Evolutionary conservation across 495 filamentous ascomycete genomes (phyloP), one percentile per base, ranked within the genome.

Genomic region (Trichocladium antarcticum): DNA sequence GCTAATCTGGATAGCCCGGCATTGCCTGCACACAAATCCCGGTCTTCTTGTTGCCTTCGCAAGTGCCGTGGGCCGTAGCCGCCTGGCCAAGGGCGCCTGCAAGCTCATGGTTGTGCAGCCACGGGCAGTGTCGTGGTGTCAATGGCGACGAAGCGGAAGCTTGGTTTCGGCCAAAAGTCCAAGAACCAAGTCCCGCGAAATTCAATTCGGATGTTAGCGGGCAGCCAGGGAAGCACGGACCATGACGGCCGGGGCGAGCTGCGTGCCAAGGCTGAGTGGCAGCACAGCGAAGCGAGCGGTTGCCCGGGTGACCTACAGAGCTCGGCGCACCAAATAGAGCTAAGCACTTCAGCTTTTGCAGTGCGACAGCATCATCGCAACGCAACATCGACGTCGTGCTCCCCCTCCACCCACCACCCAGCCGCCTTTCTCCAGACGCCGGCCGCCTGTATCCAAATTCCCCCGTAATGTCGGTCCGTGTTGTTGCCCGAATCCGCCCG

Each of bases 401-500:
- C 37, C 44, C 28, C 11, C 28, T 24, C 32, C 36, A 15, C 44
- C 40, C 44, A 29, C 16, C 21, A 29, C 19, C 28, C 31, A 28
- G 4, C 39, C 48, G 17, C 27, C 14, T 36, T 17, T 41, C 12
- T 36, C 19, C 16, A 14, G n/a, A 17, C 45, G 14, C 20, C 37
- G 14, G 34, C 28, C 20, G 22, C 49, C 15, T 44, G 27, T 44
- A 6, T 50, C n/a, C 27, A 35, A 37, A 31, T 50, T 50, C n/a
- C 5, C 32, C n/a, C 37, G 42, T 22, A 27, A 82, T 81, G 78
- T 78, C 74, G 50, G 85, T 95, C 20, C 79, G 87, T 42, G 89
- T 96, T 44, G 83, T 96, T 50, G 90, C 90, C 35, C 76, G 92
- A 39, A 81, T 98, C 49, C 79, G 92, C 47, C 92, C 92, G 17